phyloP scores from a whole-genome alignment of 257 asterid species.

The Salvia rosmarinus region DNA sequence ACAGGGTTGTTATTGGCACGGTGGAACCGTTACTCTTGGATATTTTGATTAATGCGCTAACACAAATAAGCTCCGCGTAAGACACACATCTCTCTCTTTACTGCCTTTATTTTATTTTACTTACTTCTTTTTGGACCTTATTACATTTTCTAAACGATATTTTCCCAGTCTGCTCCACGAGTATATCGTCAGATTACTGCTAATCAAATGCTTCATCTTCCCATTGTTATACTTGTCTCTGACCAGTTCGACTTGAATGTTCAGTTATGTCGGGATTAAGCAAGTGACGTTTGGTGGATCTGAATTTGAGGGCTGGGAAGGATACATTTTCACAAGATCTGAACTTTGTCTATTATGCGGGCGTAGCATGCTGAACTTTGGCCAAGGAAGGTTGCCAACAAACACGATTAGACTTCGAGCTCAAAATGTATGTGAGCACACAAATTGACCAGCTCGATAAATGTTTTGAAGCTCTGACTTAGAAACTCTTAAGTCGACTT shows the following conservation, averaged over 20 bases:
- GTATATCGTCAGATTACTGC: background rate
- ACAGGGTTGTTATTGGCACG: conserved; percentile 94
- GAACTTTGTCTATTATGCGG: conserved; percentile 5
- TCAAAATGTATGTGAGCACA: too few species aligned
- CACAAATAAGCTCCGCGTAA: conserved; percentile 90
- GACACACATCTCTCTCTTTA: conserved; percentile 27
- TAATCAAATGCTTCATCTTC: background rate
- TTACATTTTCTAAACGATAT: background rate
- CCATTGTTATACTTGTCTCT: background rate
- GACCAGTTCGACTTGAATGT: conserved; percentile 30
- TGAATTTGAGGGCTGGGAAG: conserved; percentile 79
- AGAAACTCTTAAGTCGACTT: too few species aligned
- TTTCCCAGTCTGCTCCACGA: background rate
- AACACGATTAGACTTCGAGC: too few species aligned
- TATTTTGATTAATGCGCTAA: conserved; percentile 79
- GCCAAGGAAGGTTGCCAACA: too few species aligned
- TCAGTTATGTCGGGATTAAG: conserved; percentile 84
- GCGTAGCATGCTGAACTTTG: too few species aligned
- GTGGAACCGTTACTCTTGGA: conserved; percentile 82
- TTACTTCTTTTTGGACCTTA: background rate
- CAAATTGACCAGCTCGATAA: too few species aligned
- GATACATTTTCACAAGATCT: conserved; percentile 82
- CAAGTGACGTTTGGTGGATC: conserved; percentile 91
- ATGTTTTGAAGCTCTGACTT: too few species aligned
- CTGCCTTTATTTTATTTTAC: background rate